These are phyloP conservation scores for Panaeolus cyanescens DNA, from an alignment of 768 basidiomycete species.

Conservation along the genomic window DNA sequence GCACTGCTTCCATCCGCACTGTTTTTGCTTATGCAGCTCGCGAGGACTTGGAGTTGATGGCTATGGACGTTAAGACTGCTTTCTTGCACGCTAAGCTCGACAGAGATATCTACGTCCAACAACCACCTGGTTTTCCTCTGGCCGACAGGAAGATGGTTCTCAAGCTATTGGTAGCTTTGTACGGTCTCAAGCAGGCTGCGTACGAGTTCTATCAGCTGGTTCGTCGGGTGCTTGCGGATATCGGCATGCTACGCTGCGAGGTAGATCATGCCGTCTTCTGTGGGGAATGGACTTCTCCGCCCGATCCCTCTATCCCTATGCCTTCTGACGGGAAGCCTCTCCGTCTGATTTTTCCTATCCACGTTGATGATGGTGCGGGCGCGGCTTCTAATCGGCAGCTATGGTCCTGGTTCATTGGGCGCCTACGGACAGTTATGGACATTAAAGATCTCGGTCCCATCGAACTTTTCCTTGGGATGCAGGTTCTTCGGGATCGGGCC, in stretches of 20 bases:
- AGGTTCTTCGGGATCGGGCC: conserved; percentile 22
- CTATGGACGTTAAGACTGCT: conserved; percentile 22
- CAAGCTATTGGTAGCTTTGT: conserved; percentile 22
- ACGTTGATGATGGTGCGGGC: conserved; percentile 4
- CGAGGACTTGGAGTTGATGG: conserved; percentile 19
- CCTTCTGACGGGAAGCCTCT: conserved; percentile 13
- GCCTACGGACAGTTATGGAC: not conserved
- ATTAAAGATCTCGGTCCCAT: not conserved
- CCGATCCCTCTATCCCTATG: conserved; percentile 17
- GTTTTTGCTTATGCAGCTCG: conserved; percentile 25
- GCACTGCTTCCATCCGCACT: no score
- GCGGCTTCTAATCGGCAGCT: not conserved
- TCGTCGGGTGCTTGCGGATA: not conserved
- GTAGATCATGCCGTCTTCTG: conserved; percentile 27
- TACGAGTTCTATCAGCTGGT: conserved; percentile 17
- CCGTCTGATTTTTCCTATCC: conserved; percentile 4
- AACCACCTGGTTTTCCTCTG: conserved; percentile 20
- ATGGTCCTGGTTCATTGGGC: not conserved
- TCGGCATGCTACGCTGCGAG: conserved; percentile 17
- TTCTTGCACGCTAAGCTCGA: conserved; percentile 19
- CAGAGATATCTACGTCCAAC: conserved; percentile 6
- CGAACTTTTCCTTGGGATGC: no score
- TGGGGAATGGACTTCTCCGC: conserved; percentile 13
- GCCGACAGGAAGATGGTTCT: conserved; percentile 11
- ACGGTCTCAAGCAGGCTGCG: conserved; percentile 35